Evolutionary conservation across 495 filamentous ascomycete genomes (phyloP).

Genomic region (Hypomontagnella monticulosa): DNA sequence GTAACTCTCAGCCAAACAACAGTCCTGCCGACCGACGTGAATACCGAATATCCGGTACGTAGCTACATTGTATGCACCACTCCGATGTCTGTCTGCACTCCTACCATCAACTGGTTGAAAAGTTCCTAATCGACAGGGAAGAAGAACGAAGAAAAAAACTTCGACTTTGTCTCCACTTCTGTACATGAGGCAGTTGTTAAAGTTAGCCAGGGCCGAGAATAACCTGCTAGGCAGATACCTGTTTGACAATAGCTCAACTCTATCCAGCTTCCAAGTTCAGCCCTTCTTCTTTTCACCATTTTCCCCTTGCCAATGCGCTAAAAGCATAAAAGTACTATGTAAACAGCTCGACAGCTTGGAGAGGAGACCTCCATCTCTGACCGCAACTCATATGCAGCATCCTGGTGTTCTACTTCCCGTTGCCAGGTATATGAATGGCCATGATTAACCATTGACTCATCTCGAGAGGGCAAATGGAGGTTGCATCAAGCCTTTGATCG

Average conservation of each 20-base stretch:
- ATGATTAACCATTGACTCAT: constrained; percentile 30
- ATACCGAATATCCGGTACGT: constrained; percentile 1
- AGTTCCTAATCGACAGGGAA: neutral
- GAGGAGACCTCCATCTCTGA: constrained; percentile 19
- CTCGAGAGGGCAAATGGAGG: constrained; percentile 12
- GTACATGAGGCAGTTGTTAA: neutral
- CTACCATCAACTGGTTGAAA: neutral
- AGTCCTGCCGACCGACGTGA: constrained; percentile 14
- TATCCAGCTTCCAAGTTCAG: constrained; percentile 18
- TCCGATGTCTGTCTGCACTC: too few species aligned
- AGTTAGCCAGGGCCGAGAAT: constrained; percentile 5
- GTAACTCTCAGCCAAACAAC: constrained; percentile 1
- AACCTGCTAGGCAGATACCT: constrained; percentile 8
- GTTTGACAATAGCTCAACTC: constrained; percentile 18
- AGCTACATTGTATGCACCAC: neutral
- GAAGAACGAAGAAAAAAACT: constrained; percentile 8
- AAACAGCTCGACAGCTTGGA: neutral
- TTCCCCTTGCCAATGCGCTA: constrained; percentile 13
- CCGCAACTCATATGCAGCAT: constrained; percentile 28
- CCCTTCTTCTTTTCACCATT: constrained; percentile 2
- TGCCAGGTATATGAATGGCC: neutral
- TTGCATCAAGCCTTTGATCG: constrained; percentile 18
- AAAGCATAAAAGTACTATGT: constrained; percentile 9
- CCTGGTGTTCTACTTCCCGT: constrained; percentile 1
- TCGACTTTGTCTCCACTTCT: neutral